A percentile compares a stretch with the other conserved stretches of the same genome.
These are phyloP conservation scores for Trebouxia sp. DNA, from an alignment of 139 green algal species.

Conservation along the genomic window DNA sequence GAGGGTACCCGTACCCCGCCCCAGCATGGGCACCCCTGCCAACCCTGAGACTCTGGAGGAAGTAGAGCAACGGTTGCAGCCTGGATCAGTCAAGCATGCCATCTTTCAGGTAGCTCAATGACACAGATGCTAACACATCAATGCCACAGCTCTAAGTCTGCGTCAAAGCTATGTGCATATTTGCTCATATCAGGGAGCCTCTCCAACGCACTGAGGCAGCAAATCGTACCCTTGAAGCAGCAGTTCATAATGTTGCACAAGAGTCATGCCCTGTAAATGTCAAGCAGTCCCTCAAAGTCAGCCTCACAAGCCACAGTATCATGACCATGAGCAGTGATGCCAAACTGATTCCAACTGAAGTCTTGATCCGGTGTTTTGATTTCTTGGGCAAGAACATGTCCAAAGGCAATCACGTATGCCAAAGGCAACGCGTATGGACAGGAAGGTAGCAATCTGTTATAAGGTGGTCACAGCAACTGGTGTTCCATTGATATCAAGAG, in stretches of 20 bases:
- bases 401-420: too few relatives aligned
- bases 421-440: too few relatives aligned
- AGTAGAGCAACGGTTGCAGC: constrained; percentile 54
- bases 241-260: background rate
- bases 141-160: background rate
- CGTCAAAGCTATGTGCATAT: background rate
- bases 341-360: too few relatives aligned
- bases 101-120: constrained; percentile 49
- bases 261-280: background rate
- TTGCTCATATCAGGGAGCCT: background rate
- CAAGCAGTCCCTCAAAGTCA: background rate
- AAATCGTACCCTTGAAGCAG: background rate
- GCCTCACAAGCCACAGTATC: too few relatives aligned
- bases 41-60: constrained; percentile 49
- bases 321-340: too few relatives aligned
- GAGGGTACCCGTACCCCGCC: background rate
- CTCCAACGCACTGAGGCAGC: background rate
- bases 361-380: too few relatives aligned
- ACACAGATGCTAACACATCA: background rate
- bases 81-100: constrained; percentile 55
- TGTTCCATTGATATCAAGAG: too few relatives aligned
- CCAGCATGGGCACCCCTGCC: background rate
- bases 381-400: too few relatives aligned
- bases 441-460: too few relatives aligned
- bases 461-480: too few relatives aligned